Conservation (phyloP, 2,329 filamentous ascomycete genomes). For the Pyrenophora tritici-repentis region DNA sequence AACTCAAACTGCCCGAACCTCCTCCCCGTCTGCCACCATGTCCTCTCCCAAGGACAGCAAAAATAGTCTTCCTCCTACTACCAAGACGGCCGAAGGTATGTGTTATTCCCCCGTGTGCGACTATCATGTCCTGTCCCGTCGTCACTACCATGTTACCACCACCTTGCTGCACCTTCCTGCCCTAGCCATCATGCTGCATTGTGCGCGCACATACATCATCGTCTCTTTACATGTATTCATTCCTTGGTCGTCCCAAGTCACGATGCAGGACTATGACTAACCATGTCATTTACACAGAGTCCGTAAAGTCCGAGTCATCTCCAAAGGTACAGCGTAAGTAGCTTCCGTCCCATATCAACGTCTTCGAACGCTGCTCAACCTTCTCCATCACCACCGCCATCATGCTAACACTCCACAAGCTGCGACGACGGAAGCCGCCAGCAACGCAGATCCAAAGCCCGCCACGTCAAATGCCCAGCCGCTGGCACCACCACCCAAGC, state of each 20-base stretch:
- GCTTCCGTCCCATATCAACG: neutral
- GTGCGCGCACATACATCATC: slow-evolving; percentile 20
- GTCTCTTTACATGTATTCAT: slow-evolving; percentile 11
- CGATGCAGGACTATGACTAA: slow-evolving; percentile 25
- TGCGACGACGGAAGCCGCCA: slow-evolving; percentile 27
- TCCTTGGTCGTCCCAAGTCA: slow-evolving; percentile 9
- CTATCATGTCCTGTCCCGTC: slow-evolving; percentile 1
- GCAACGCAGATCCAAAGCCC: slow-evolving; percentile 36
- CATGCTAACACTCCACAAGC: slow-evolving; percentile 28
- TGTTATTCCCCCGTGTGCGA: slow-evolving; percentile 9
- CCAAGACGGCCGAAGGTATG: slow-evolving; percentile 44
- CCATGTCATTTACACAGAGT: slow-evolving; percentile 26
- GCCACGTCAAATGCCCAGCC: slow-evolving; percentile 51
- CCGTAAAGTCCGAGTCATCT: slow-evolving; percentile 30
- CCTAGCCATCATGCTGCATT: slow-evolving; percentile 1
- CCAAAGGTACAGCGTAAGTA: slow-evolving; percentile 35
- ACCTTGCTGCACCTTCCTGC: neutral
- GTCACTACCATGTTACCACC: neutral
- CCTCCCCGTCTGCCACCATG: slow-evolving; percentile 46
- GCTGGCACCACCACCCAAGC: slow-evolving; percentile 59
- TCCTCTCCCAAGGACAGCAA: slow-evolving; percentile 47
- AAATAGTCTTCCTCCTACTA: slow-evolving; percentile 37
- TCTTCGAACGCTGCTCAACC: neutral
- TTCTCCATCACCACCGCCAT: slow-evolving; percentile 3
- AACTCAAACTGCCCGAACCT: slow-evolving; percentile 42